Conservation (phyloP, 805 yeast species). For the Zygotorulaspora sp. region DNA sequence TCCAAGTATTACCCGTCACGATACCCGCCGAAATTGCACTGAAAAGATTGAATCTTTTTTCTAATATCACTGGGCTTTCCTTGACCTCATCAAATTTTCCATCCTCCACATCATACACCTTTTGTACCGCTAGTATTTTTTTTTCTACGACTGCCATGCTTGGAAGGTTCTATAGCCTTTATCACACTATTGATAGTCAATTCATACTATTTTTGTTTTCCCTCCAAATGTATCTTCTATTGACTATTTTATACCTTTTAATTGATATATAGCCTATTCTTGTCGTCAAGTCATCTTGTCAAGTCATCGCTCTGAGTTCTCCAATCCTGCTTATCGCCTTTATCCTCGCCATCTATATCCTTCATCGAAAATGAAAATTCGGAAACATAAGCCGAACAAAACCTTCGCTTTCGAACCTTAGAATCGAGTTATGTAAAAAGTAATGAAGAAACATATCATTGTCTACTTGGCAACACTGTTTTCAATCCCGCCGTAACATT, state of each 20-base stretch:
- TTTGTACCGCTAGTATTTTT: neutral
- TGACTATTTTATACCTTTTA: too few relatives aligned
- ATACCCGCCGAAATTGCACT: slow-evolving; percentile 35
- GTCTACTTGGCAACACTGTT: too few relatives aligned
- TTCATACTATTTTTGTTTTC: neutral
- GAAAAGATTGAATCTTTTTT: slow-evolving; percentile 36
- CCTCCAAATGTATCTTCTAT: slow-evolving; percentile 5
- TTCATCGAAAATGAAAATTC: neutral
- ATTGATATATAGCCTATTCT: too few relatives aligned
- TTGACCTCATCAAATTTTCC: neutral
- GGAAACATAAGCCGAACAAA: neutral
- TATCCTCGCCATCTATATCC: neutral
- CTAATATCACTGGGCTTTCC: slow-evolving; percentile 4
- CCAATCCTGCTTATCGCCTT: too few relatives aligned
- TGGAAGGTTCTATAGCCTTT: neutral
- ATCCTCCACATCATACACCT: slow-evolving; percentile 1
- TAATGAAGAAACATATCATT: too few relatives aligned
- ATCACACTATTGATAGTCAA: neutral
- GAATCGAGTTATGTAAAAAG: too few relatives aligned
- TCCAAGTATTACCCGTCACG: slow-evolving; percentile 11
- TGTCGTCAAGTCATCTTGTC: too few relatives aligned
- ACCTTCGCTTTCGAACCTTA: neutral
- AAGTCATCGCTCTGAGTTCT: neutral
- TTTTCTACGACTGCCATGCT: neutral
- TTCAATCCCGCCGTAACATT: too few relatives aligned